Percentiles rank a stretch among this genome's conserved stretches.
phyloP scores from a whole-genome alignment of 2,329 filamentous ascomycete species.

The Didymellaceae sp. region DNA sequence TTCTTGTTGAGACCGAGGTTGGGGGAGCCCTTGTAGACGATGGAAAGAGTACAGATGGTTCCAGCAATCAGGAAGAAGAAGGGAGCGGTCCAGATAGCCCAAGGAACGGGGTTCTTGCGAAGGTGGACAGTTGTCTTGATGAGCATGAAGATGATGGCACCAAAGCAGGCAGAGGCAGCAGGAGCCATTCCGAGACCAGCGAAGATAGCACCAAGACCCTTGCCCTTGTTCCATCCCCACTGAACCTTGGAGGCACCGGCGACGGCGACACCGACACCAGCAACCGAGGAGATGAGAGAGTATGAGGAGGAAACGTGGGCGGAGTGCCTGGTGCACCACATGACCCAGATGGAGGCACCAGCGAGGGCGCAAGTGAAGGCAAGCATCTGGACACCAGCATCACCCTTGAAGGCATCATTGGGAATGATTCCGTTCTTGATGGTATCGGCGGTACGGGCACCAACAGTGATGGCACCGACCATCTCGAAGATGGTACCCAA shows the following conservation, averaged over 20 bases:
- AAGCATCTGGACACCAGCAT: constrained; percentile 58
- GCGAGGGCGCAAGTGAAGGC: constrained; percentile 66
- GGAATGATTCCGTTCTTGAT: constrained; percentile 75
- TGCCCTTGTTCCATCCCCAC: constrained; percentile 68
- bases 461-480: constrained; percentile 53
- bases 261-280: constrained; percentile 59
- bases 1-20: constrained; percentile 70
- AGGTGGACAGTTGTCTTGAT: constrained; percentile 75
- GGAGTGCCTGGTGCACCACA: constrained; percentile 78
- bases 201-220: constrained; percentile 69
- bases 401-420: constrained; percentile 53
- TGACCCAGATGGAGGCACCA: constrained; percentile 74
- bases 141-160: constrained; percentile 71
- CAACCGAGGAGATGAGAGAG: constrained; percentile 58
- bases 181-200: constrained; percentile 74
- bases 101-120: constrained; percentile 72
- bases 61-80: constrained; percentile 80
- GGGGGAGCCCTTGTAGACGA: constrained; percentile 83
- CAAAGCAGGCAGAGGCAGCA: constrained; percentile 69
- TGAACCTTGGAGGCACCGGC: constrained; percentile 62
- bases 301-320: constrained; percentile 68
- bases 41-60: constrained; percentile 75
- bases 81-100: constrained; percentile 75
- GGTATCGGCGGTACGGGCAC: constrained; percentile 68
- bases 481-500: constrained; percentile 57